phyloP scores from a whole-genome alignment of 75 land plant species.

The Pinus taeda region DNA sequence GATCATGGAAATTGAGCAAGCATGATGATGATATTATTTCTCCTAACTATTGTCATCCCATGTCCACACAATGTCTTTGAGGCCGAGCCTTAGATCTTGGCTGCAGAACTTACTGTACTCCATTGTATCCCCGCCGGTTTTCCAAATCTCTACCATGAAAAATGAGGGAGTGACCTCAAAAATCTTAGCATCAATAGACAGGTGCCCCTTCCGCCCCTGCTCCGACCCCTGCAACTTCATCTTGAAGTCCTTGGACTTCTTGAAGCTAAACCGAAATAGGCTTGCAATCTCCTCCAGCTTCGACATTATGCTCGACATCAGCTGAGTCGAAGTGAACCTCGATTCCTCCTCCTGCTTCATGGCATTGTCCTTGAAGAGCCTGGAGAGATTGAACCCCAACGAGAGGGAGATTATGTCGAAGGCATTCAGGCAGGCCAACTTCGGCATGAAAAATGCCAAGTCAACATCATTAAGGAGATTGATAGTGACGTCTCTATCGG shows the following conservation, averaged over 20 bases:
- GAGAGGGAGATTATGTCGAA: slow-evolving; percentile 39
- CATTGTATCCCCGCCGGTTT: slow-evolving; percentile 31
- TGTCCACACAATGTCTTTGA: slow-evolving; percentile 32
- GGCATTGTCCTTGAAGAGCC: slow-evolving; percentile 22
- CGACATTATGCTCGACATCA: slow-evolving; percentile 28
- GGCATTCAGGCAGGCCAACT: too few species aligned
- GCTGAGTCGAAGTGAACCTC: slow-evolving; percentile 24
- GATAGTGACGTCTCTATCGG: too few species aligned
- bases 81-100: slow-evolving; percentile 23
- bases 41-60: slow-evolving; percentile 9
- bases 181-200: slow-evolving; percentile 36
- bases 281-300: slow-evolving; percentile 31
- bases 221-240: slow-evolving; percentile 25
- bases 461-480: too few species aligned
- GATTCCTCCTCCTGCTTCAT: slow-evolving; percentile 18
- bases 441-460: too few species aligned
- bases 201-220: slow-evolving; percentile 19
- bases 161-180: slow-evolving; percentile 35
- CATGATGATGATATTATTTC: too few species aligned
- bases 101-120: slow-evolving; percentile 24
- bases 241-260: slow-evolving; percentile 25
- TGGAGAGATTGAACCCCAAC: slow-evolving; percentile 32
- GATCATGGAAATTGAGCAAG: too few species aligned
- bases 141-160: slow-evolving; percentile 35
- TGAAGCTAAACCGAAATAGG: slow-evolving; percentile 21